phyloP scores from a whole-genome alignment of 202 grass and related monocot genomes.

The Elaeis oleifera region DNA sequence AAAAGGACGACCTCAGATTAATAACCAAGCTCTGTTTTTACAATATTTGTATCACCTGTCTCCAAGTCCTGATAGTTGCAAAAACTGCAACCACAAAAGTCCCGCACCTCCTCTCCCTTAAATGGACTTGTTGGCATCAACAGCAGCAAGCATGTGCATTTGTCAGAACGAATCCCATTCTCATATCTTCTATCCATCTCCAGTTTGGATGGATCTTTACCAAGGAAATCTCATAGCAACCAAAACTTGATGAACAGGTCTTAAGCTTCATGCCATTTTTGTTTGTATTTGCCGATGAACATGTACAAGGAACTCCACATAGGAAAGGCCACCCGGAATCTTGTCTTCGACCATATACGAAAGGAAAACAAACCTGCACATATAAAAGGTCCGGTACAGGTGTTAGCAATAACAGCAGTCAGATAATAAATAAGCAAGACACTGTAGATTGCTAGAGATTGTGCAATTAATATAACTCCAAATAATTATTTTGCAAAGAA shows the following conservation, averaged over 20 bases:
- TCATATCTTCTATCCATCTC: too few species aligned
- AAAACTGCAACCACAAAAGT: neutral
- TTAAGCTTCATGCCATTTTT: constrained; percentile 20
- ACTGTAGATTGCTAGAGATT: too few species aligned
- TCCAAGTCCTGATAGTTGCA: neutral
- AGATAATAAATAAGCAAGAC: too few species aligned
- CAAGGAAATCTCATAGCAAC: neutral
- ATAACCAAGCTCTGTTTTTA: neutral
- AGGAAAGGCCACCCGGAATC: constrained; percentile 56
- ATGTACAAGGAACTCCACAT: constrained; percentile 85
- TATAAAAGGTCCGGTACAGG: neutral
- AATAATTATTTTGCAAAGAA: too few species aligned
- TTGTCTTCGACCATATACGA: constrained; percentile 68
- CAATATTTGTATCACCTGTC: neutral
- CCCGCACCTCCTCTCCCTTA: neutral
- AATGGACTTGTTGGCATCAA: neutral
- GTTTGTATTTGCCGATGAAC: constrained; percentile 83
- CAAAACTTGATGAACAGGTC: constrained; percentile 3
- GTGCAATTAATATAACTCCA: too few species aligned
- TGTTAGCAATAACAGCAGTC: too few species aligned
- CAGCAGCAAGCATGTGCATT: neutral
- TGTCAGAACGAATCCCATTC: too few species aligned
- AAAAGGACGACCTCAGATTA: too few species aligned
- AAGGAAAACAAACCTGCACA: constrained; percentile 51
- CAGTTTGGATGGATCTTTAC: too few species aligned